Base-by-base conservation (phyloP, 257 asterid species). In the Jacaranda mimosifolia region DNA sequence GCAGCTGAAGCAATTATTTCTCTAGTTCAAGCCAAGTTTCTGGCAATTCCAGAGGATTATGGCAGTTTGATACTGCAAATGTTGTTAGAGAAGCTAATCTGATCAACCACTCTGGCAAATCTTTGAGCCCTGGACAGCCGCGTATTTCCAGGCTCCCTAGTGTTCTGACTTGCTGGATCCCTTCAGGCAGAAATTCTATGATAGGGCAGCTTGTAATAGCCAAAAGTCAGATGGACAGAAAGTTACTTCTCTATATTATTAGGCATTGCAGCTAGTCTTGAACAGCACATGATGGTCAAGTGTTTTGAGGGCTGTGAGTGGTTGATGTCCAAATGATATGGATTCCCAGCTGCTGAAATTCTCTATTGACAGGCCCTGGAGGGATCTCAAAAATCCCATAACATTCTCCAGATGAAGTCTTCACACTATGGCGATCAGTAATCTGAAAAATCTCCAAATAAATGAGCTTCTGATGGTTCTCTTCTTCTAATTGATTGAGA, bases 361-460 rank as follows among this genome's bases (percentile, higher is more conserved):
- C 38, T 81, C 85, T 7, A 81, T 17, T 18, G 79, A 53, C 59
- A 81, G 43, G 26, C 26, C 64, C 35, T 70, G 77, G 4, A 81
- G 85, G 36, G 81, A 76, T 13, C 59, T 63, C 63, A 81, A 42
- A 39, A 60, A 60, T 40, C 70, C 77, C 9, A 67, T 68, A 5
- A 17, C 58, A 10, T 49, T 60, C 45, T 67, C 79, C 45, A 80
- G 78, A 36, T n/a, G 73, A 74, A 10, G 59, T 26, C 15, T 38
- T 38, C 58, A 83, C 21, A 12, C 52, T 68, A 42, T 69, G 81
- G 65, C 83, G 74, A 53, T 62, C 83, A n/a, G 48, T 69, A 6
- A 82, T 78, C 74, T 73, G 83, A 17, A 74, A 26, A 51, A 19
- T 5, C 63, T 82, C 81, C 76, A 82, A 71, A n/a, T 26, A 13